Base-by-base conservation (phyloP, 257 asterid genomes). In the Paraleonurus japonicus region DNA sequence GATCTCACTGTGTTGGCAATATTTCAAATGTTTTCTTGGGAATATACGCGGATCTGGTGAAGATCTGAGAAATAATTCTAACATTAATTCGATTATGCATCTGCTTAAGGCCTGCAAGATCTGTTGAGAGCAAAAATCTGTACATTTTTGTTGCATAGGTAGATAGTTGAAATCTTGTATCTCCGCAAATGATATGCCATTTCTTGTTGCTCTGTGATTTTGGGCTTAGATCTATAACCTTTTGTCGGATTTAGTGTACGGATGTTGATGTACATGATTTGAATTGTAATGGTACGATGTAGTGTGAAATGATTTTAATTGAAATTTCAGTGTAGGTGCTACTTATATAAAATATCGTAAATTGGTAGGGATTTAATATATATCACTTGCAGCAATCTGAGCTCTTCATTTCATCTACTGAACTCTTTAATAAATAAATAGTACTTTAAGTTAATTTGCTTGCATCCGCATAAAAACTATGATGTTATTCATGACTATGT, bases 31-130 rank as follows among this genome's bases (percentile, higher is more conserved):
- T 27, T 47, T 47, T 1, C 19, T 5, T 30, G 12, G 7, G 59
- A 33, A 64, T 61, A 10, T 12, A 20, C 64, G 50, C 19, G 59
- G 83, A 71, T 83, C 83, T 41, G 77, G 63, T 39, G 50, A 26
- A 23, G 60, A 71, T 67, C 65, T 62, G 68, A 60, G 37, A 19
- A 65, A 57, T 32, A 15, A 0, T 43, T 32, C 43, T 32, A 16
- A 5, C n/a, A 7, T 43, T 57, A 20, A 32, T 51, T 50, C 9
- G 47, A 30, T 45, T 43, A 23, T 7, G 19, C 27, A 32, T 53
- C 41, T 26, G 19, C 22, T 24, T 19, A 51, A 11, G 68, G 16
- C 19, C 15, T 35, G 72, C 16, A 8, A n/a, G 43, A 33, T 41
- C 43, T 22, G 35, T 67, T 26, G 22, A 26, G 63, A 23, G 28